Percentiles rank a stretch among this genome's conserved stretches.
Evolutionary conservation across 192 early-diverging fungal species (phyloP).

Genomic region (Cetraspora pellucida): DNA sequence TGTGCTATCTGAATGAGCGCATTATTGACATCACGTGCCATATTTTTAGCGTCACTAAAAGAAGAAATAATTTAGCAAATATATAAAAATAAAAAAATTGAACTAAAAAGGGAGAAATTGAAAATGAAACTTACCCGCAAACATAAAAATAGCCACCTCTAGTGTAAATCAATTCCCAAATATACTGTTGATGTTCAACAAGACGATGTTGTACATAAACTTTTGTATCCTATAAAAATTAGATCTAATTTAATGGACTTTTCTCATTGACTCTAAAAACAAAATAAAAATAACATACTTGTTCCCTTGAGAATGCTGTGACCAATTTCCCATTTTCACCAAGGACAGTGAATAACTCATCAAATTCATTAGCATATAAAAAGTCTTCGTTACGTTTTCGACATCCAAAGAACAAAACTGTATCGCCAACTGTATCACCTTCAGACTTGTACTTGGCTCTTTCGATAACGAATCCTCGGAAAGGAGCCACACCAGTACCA

Average conservation of each 20-base stretch:
- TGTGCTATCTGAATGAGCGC: conserved; percentile 71
- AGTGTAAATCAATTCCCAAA: conserved; percentile 82
- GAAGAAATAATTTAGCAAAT: neutral
- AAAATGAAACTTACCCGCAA: conserved; percentile 55
- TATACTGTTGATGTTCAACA: conserved; percentile 66
- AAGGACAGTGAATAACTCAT: conserved; percentile 63
- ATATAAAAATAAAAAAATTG: neutral
- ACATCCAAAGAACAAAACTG: conserved; percentile 94
- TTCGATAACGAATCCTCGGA: conserved; percentile 95
- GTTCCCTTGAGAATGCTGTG: conserved; percentile 90
- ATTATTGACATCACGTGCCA: conserved; percentile 89
- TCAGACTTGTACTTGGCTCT: conserved; percentile 67
- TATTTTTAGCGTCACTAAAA: conserved; percentile 86
- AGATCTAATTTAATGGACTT: neutral
- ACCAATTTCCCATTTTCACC: conserved; percentile 66
- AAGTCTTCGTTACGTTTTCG: conserved; percentile 84
- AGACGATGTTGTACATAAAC: conserved; percentile 96
- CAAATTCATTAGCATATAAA: conserved; percentile 87
- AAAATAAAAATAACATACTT: conserved; percentile 34
- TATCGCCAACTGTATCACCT: conserved; percentile 73
- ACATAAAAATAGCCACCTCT: conserved; percentile 83
- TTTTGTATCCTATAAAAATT: conserved; percentile 57
- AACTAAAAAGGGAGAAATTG: neutral
- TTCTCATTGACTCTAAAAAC: too few relatives aligned
- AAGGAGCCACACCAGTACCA: conserved; percentile 99